Evolutionary conservation across 495 filamentous ascomycete species (phyloP), one percentile per base, ranked within the genome.

Genomic region (Aspergillus steynii): DNA sequence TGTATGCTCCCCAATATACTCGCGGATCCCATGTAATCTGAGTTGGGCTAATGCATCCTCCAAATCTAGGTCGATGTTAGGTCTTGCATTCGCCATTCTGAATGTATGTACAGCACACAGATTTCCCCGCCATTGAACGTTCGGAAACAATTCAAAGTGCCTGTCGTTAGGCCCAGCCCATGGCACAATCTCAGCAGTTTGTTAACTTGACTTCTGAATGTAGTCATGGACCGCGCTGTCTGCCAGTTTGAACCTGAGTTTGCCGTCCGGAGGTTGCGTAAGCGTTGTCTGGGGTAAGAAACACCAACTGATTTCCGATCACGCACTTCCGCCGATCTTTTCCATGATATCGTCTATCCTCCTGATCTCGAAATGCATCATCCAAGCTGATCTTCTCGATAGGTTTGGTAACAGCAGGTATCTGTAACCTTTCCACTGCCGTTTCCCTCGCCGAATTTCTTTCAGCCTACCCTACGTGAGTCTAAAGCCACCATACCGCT

Each of bases 401-500:
- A 80, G 88, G 88, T 14, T 74, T 91, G 52, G 69, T 91, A 25
- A 87, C 88, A 4, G 86, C 88, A 3, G 88, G 88, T 59, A 69
- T 90, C 29, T 90, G 88, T 70, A 90, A 89, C 67, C 59, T 90
- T n/a, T 89, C 85, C 62, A 82, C 91, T 45, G 86, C 89, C 20
- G 79, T 84, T 1, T 90, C 87, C 6, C 73, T 92, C 28, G 87
- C 89, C 12, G 89, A 92, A 65, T 91, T 91, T 65, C 73, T 90
- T 25, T 86, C 85, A 6, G 88, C 87, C 1, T 91, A 87, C 68
- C 89, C 89, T 48, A 91, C 87, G 72, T 84, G 66, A 61, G 82
- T 71, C 37, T 42, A 8, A 42, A 8, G 45, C 46, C 45, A 15
- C 34, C 4, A 27, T 8, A 26, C 46, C 15, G 9, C 12, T 31